A percentile compares a stretch with the other conserved stretches of the same genome.
Evolutionary conservation across 352 stramenopile species (phyloP).

Genomic region (Plasmopara viticola): DNA sequence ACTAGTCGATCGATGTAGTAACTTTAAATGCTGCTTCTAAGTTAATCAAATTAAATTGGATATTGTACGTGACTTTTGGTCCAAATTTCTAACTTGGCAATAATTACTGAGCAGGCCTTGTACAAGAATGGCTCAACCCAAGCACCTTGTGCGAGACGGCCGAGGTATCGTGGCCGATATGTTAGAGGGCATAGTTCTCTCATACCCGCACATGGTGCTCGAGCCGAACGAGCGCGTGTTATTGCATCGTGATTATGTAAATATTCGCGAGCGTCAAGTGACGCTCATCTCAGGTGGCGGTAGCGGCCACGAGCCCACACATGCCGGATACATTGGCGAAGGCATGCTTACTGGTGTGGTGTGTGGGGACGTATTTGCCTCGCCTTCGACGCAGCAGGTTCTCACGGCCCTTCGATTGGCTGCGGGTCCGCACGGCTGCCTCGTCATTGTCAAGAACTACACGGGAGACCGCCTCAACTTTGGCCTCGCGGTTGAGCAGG

Average conservation of each 20-base stretch:
- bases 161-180: constrained; percentile 63
- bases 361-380: constrained; percentile 95
- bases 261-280: constrained; percentile 61
- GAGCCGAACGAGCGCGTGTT: constrained; percentile 55
- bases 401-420: constrained; percentile 92
- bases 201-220: constrained; percentile 64
- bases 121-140: constrained; percentile 25
- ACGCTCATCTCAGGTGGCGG: constrained; percentile 72
- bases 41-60: too few relatives aligned
- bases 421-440: constrained; percentile 74
- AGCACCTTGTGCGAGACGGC: constrained; percentile 53
- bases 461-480: constrained; percentile 99
- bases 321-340: constrained; percentile 94
- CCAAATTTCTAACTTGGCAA: too few relatives aligned
- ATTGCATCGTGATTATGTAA: constrained; percentile 62
- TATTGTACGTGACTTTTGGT: too few relatives aligned
- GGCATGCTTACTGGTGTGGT: constrained; percentile 96
- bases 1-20: too few relatives aligned
- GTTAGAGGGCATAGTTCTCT: constrained; percentile 61
- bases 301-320: constrained; percentile 92
- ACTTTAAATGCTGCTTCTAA: too few relatives aligned
- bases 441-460: constrained; percentile 99
- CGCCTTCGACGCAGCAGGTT: constrained; percentile 90
- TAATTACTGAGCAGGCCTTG: neutral
- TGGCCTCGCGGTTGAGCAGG: constrained; percentile 94